Conservation (phyloP, 2,329 filamentous ascomycete species). For the Thermothelomyces thermophilus region DNA sequence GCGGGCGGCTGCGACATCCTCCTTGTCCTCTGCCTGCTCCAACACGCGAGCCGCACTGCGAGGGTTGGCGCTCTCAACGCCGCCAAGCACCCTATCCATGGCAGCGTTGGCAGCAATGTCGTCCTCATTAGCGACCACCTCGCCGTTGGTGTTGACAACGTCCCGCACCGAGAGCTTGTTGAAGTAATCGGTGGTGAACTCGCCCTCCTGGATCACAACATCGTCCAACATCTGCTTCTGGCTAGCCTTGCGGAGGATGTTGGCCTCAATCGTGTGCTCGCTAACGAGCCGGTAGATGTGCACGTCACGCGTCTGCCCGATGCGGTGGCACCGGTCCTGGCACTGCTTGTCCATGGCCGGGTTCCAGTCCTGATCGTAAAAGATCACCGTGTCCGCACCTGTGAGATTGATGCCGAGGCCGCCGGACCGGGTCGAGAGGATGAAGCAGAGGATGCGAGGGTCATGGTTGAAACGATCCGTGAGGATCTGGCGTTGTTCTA, state of each 20-base stretch:
- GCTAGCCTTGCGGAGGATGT: slow-evolving; percentile 91
- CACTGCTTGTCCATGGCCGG: slow-evolving; percentile 99
- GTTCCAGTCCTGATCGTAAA: slow-evolving; percentile 99
- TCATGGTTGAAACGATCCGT: slow-evolving; percentile 98
- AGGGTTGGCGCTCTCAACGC: slow-evolving; percentile 50
- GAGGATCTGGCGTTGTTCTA: slow-evolving; percentile 90
- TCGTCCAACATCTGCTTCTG: slow-evolving; percentile 98
- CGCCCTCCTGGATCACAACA: slow-evolving; percentile 95
- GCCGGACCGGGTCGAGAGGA: slow-evolving; percentile 87
- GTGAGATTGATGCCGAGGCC: slow-evolving; percentile 95
- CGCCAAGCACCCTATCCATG: slow-evolving; percentile 77
- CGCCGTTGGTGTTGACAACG: slow-evolving; percentile 50
- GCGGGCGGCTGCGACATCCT: slow-evolving; percentile 83
- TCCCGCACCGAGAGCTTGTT: slow-evolving; percentile 68
- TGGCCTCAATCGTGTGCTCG: slow-evolving; percentile 93
- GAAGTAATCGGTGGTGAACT: slow-evolving; percentile 96
- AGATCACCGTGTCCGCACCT: slow-evolving; percentile 94
- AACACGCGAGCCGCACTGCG: slow-evolving; percentile 64
- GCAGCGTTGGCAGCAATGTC: slow-evolving; percentile 72
- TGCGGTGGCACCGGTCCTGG: slow-evolving; percentile 93
- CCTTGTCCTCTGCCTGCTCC: slow-evolving; percentile 84
- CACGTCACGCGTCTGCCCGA: slow-evolving; percentile 94
- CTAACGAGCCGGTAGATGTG: slow-evolving; percentile 95
- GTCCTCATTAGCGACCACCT: slow-evolving; percentile 46
- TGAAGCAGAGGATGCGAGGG: slow-evolving; percentile 86